phyloP scores from a whole-genome alignment of 176 grass and related monocot species.

The Carex pumila region DNA sequence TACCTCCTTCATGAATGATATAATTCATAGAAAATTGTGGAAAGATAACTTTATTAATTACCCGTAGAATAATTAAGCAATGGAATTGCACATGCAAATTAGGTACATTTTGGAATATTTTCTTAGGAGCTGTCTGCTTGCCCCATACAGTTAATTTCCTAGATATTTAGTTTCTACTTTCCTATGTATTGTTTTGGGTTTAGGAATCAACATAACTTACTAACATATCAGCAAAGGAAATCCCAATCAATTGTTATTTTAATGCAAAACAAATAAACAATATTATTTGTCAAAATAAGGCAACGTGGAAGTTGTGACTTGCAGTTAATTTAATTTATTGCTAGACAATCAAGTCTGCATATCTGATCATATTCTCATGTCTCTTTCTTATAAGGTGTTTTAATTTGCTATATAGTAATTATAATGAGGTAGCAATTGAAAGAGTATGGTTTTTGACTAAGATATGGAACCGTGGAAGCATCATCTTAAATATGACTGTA shows the following conservation, averaged over 20 bases:
- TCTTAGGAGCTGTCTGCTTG: neutral
- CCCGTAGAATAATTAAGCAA: neutral
- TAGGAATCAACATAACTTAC: neutral
- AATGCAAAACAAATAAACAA: neutral
- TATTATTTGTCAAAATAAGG: neutral
- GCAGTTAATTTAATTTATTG: neutral
- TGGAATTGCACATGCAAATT: neutral
- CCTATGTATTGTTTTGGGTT: neutral
- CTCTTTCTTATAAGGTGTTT: neutral
- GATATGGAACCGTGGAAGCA: constrained; percentile 8
- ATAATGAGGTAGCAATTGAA: neutral
- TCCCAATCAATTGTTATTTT: neutral
- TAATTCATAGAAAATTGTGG: constrained; percentile 2
- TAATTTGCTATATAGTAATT: neutral
- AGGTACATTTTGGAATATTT: neutral
- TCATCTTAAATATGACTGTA: constrained; percentile 2
- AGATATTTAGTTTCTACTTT: neutral
- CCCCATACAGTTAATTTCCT: neutral
- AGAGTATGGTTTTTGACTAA: constrained; percentile 1
- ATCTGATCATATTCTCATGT: neutral
- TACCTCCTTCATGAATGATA: neutral
- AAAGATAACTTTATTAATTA: constrained; percentile 5
- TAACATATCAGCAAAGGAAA: neutral
- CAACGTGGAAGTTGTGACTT: neutral
- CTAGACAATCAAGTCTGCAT: neutral